A percentile compares a stretch with the other conserved stretches of the same genome.
Conservation (phyloP, 352 stramenopile species). For the Globisporangium polare region DNA sequence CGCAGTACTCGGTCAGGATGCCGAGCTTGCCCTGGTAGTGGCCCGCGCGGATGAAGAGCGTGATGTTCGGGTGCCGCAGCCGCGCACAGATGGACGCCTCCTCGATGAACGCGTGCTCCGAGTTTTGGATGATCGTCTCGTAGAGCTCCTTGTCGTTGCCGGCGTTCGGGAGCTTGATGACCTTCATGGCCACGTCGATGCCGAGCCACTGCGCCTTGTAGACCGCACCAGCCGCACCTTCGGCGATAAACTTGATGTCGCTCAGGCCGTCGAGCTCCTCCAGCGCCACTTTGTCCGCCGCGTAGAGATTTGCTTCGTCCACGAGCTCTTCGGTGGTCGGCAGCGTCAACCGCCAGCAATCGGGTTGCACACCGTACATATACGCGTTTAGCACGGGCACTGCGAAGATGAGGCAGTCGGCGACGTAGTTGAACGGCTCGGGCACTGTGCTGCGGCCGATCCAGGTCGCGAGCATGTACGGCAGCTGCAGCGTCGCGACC, state of each 20-base stretch:
- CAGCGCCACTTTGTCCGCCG: slow-evolving; percentile 16
- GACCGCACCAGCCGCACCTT: slow-evolving; percentile 50
- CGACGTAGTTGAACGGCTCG: slow-evolving; percentile 29
- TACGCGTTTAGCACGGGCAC: slow-evolving; percentile 58
- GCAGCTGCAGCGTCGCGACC: slow-evolving; percentile 42
- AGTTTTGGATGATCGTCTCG: slow-evolving; percentile 52
- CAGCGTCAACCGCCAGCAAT: slow-evolving; percentile 30
- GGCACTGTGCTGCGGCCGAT: slow-evolving; percentile 24
- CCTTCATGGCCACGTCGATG: slow-evolving; percentile 76
- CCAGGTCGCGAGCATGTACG: slow-evolving; percentile 32
- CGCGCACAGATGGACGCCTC: slow-evolving; percentile 56
- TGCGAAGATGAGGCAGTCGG: slow-evolving; percentile 51
- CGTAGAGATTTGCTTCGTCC: slow-evolving; percentile 13
- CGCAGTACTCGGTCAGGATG: slow-evolving; percentile 65
- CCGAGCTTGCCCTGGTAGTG: slow-evolving; percentile 59
- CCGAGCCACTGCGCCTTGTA: slow-evolving; percentile 73
- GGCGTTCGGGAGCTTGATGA: slow-evolving; percentile 40
- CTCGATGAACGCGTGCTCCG: slow-evolving; percentile 65
- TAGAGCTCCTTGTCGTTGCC: slow-evolving; percentile 41
- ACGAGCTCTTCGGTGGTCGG: slow-evolving; percentile 10
- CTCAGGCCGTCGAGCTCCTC: slow-evolving; percentile 26
- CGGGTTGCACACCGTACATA: slow-evolving; percentile 54
- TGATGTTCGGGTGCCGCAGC: slow-evolving; percentile 70
- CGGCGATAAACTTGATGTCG: slow-evolving; percentile 37
- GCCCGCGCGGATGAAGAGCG: slow-evolving; percentile 64